Evolutionary conservation across 2,329 filamentous ascomycete species (phyloP), one percentile per base, ranked within the genome.

Genomic region (Penicillium psychrosexuale): DNA sequence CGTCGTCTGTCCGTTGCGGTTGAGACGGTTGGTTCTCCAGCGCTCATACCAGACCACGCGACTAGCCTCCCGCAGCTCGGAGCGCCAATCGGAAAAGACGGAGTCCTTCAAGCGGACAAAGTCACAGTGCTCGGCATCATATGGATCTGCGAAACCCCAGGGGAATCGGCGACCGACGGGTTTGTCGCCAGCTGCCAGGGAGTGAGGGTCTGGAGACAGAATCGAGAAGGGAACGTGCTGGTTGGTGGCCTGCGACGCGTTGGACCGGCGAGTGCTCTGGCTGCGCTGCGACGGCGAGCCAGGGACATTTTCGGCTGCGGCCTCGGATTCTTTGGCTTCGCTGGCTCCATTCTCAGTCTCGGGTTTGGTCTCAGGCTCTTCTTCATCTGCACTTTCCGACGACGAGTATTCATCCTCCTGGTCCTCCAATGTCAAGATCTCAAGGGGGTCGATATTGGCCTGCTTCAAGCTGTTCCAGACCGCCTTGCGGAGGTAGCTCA

Each of bases 101-200:
- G 88, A 87, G 56, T 97, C 92, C 76, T 94, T 94, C 63, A 99
- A 82, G 59, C 88, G 87, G 53, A 89, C 80, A 72, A 97, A 99
- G 75, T 99, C 94, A 76, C 94, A 99, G 76, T 99, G 94, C 65
- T 89, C 84, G 30, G 86, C 81, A 67, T 97, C 87, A 78, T 94
- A 92, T 0, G 94, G 94, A 69, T 97, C 91, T 5, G 94, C 94
- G 65, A 97, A 95, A 7, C 94, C 94, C 94, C 94, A 99, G 0
- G 94, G 90, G 72, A 97, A 99, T 61, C 88, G 87, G 57, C 94
- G 89, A 43, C 94, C 94, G 57, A 96, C 77, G 2, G 74, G 76
- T 38, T 72, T 68, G 52, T 75, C 69, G 9, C 69, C 71, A 30
- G 72, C 69, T 28, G 95, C 90, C 31, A 78, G 59, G 2, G 75